phyloP scores from a whole-genome alignment of 768 basidiomycete genomes.

The Auricularia heimuer region DNA sequence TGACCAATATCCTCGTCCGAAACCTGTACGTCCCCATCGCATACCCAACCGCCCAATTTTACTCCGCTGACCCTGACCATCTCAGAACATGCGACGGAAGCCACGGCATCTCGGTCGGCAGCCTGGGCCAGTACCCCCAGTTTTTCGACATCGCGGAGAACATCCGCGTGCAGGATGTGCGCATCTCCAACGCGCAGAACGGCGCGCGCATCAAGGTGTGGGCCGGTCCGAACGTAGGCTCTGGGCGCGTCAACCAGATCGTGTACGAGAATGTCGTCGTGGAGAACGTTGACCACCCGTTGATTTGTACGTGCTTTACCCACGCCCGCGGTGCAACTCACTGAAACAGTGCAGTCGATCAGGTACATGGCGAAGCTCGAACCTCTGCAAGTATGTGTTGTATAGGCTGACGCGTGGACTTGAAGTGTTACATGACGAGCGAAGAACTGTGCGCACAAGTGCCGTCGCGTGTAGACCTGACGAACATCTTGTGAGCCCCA shows the following conservation, averaged over 20 bases:
- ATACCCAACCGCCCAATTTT: slow-evolving; percentile 19
- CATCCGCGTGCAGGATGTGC: slow-evolving; percentile 46
- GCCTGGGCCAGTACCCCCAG: slow-evolving; percentile 39
- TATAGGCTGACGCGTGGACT: too few relatives aligned
- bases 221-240: slow-evolving; percentile 29
- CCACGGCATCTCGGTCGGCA: slow-evolving; percentile 53
- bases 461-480: slow-evolving; percentile 24
- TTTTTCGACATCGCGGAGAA: slow-evolving; percentile 47
- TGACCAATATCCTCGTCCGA: slow-evolving; percentile 47
- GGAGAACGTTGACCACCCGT: slow-evolving; percentile 46
- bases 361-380: slow-evolving; percentile 26
- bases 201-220: slow-evolving; percentile 62
- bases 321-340: too few relatives aligned
- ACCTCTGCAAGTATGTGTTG: slow-evolving; percentile 25
- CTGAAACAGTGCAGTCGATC: not conserved
- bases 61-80: not conserved
- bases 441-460: slow-evolving; percentile 10
- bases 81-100: not conserved
- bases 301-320: slow-evolving; percentile 21
- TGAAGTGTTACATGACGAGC: slow-evolving; percentile 13
- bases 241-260: slow-evolving; percentile 35
- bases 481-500: slow-evolving; percentile 46
- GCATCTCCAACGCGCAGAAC: slow-evolving; percentile 53
- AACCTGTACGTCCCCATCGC: slow-evolving; percentile 41
- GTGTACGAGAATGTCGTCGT: slow-evolving; percentile 44